These are phyloP conservation scores for Tulasnella sp. DNA, from an alignment of 768 basidiomycete species.

Conservation along the genomic window DNA sequence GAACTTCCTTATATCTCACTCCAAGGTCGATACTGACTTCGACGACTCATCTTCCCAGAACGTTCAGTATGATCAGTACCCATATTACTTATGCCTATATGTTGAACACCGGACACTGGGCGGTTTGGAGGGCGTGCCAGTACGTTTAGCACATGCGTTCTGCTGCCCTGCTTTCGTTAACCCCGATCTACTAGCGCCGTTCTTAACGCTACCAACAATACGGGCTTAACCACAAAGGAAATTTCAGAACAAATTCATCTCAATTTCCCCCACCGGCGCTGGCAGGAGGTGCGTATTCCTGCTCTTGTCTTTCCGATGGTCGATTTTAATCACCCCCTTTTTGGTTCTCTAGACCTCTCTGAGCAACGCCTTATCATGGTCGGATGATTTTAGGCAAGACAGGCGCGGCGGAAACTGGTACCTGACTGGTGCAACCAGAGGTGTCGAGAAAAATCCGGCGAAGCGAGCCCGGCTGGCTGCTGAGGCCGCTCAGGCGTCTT, in stretches of 20 bases:
- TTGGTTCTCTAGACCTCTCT: not conserved
- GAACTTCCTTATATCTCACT: not conserved
- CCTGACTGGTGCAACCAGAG: not conserved
- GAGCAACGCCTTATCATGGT: not conserved
- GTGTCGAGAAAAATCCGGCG: not conserved
- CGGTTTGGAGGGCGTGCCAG: not conserved
- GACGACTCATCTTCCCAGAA: not conserved
- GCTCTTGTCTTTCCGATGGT: not conserved
- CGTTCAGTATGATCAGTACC: not conserved
- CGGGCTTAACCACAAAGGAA: not conserved
- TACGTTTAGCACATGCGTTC: not conserved
- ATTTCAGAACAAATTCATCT: not conserved
- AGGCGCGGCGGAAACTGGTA: not conserved
- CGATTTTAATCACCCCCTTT: not conserved
- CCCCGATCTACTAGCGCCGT: not conserved
- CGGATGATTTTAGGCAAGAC: not conserved
- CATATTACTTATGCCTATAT: not conserved
- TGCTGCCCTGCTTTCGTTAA: not conserved
- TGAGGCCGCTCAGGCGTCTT: not conserved
- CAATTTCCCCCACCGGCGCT: not conserved
- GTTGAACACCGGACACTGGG: not conserved
- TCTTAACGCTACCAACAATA: not conserved
- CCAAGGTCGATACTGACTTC: not conserved
- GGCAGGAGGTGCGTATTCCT: not conserved
- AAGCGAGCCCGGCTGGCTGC: not conserved